Base-by-base conservation (phyloP, 148 eudicot genomes). In the Salicornia ramosissima region DNA sequence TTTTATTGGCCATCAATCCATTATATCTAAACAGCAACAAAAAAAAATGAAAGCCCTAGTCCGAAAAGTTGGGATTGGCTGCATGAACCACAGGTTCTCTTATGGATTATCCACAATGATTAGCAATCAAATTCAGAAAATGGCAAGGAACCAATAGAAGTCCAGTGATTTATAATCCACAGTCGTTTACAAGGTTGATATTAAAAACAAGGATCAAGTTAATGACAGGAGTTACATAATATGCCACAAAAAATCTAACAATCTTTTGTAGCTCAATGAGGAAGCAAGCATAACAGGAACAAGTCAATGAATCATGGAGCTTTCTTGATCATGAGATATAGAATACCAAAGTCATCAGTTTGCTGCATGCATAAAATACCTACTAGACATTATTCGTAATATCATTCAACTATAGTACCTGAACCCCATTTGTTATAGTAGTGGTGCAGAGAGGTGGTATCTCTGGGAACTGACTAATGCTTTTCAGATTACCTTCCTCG, bases 341-440 rank as follows among this genome's bases (percentile, higher is more conserved):
- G 14, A 18, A 26, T 28, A 29, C 21, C 46, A 53, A 51, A 18
- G 18, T 34, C 58, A 67, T 10, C 15, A 31, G 13, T 3, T 33
- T 55, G 30, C 42, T 13, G 60, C 26, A 28, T 33, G 43, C 68
- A 59, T 18, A 56, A 36, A 60, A 2, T 26, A 25, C 15, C 49
- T 46, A 51, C 51, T n/a, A 8, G 4, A 47, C 24, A 33, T 10
- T 10, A 19, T 9, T 11, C 4, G 0, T 51, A n/a, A n/a, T n/a
- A n/a, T n/a, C n/a, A n/a, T n/a, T 13, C 26, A 26, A 52, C 13
- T 21, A 60, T 18, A 24, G 66, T 80, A 94, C 99, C 99, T 94
- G 81, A 61, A 94, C 97, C 69, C 99, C 96, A 74, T 86, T 82
- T 68, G 99, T 87, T 63, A 87, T 79, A 7, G 96, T 91, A 42